Evolutionary conservation across 2,329 filamentous ascomycete species (phyloP).

Genomic region (Colletotrichum echinochloae): DNA sequence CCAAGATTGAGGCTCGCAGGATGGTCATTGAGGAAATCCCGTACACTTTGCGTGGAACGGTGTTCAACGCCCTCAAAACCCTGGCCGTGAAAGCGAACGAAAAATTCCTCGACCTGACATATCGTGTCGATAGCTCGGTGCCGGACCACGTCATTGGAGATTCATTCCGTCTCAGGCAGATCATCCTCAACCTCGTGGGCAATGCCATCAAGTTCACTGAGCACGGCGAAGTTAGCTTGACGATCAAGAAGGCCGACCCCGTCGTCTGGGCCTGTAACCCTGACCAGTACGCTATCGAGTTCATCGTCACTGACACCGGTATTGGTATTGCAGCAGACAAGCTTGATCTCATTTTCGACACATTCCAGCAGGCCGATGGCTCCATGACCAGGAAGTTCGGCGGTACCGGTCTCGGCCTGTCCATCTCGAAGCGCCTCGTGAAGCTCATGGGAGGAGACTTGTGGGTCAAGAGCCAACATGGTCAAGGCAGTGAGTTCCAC

Average conservation of each 20-base stretch:
- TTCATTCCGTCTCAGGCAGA: slow-evolving; percentile 94
- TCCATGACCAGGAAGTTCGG: slow-evolving; percentile 97
- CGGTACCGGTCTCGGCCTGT: slow-evolving; percentile 91
- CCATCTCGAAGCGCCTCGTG: slow-evolving; percentile 94
- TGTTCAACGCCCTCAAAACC: slow-evolving; percentile 97
- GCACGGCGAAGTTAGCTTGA: slow-evolving; percentile 93
- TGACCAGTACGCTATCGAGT: slow-evolving; percentile 93
- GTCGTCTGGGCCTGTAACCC: slow-evolving; percentile 72
- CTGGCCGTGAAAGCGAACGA: slow-evolving; percentile 98
- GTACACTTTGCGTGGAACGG: slow-evolving; percentile 91
- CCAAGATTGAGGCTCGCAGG: slow-evolving; percentile 91
- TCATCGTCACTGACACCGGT: slow-evolving; percentile 94
- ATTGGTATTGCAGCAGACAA: slow-evolving; percentile 97
- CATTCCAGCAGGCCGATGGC: slow-evolving; percentile 97
- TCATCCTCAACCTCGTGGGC: slow-evolving; percentile 96
- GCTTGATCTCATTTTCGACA: slow-evolving; percentile 97
- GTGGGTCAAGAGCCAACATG: slow-evolving; percentile 94
- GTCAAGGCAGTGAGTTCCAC: slow-evolving; percentile 93
- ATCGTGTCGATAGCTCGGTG: slow-evolving; percentile 92
- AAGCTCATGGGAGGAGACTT: slow-evolving; percentile 97
- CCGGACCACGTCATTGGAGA: slow-evolving; percentile 97
- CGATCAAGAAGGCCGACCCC: slow-evolving; percentile 78
- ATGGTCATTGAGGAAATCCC: slow-evolving; percentile 99
- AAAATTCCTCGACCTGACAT: slow-evolving; percentile 91
- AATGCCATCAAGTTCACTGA: slow-evolving; percentile 99